These are phyloP conservation scores for Quillaja saponaria DNA, from an alignment of 306 rosid genomes.

Conservation along the genomic window DNA sequence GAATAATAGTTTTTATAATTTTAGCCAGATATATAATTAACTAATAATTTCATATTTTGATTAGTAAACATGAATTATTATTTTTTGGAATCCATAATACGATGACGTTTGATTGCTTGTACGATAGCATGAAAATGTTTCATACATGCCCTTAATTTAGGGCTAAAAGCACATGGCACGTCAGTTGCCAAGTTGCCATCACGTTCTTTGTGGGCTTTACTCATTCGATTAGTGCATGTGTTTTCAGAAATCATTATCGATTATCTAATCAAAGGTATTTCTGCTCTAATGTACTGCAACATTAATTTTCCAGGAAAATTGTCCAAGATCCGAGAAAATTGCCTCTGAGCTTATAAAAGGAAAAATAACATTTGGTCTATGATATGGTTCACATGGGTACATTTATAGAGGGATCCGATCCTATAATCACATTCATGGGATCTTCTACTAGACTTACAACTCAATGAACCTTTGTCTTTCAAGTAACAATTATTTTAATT, in stretches of 20 bases:
- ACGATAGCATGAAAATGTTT: conserved; percentile 1
- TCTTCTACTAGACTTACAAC: too few relatives aligned
- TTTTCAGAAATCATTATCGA: too few relatives aligned
- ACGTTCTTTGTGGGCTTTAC: conserved; percentile 24
- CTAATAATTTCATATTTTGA: neutral
- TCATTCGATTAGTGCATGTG: neutral
- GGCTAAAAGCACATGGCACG: conserved; percentile 40
- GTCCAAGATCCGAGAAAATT: conserved; percentile 28
- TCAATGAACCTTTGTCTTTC: too few relatives aligned
- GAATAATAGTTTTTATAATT: neutral
- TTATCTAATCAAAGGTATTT: neutral
- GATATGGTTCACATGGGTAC: conserved; percentile 28
- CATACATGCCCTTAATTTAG: conserved; percentile 28
- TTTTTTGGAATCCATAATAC: neutral
- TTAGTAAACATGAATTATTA: neutral
- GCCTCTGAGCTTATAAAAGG: too few relatives aligned
- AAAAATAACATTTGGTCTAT: too few relatives aligned
- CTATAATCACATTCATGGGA: neutral
- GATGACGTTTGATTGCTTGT: neutral
- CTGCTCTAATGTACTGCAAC: too few relatives aligned
- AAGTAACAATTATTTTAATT: too few relatives aligned
- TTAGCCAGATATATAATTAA: neutral
- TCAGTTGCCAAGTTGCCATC: conserved; percentile 15
- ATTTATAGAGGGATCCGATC: conserved; percentile 4
- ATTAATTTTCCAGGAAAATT: conserved; percentile 26